Evolutionary conservation across 805 yeast genomes (phyloP).

Genomic region (Candida hungchunana): DNA sequence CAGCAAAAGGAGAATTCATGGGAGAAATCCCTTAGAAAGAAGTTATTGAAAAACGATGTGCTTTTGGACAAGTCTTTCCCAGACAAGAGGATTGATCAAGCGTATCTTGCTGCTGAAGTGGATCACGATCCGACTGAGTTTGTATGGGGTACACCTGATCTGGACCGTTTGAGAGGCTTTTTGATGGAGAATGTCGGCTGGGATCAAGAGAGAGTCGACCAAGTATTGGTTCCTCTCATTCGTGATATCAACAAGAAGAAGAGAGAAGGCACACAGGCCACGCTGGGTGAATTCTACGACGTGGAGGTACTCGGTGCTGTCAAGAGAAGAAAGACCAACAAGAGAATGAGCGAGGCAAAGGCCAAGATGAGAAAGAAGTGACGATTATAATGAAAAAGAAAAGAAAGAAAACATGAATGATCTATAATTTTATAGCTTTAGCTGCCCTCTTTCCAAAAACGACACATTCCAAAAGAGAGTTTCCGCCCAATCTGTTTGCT

Average conservation of each 20-base stretch:
- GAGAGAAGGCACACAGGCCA: constrained; percentile 51
- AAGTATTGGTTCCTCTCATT: constrained; percentile 80
- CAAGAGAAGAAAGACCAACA: constrained; percentile 47
- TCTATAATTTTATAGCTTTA: not conserved
- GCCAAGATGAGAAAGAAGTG: constrained; percentile 13
- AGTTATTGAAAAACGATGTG: constrained; percentile 49
- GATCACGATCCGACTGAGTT: constrained; percentile 76
- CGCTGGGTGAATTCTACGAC: constrained; percentile 66
- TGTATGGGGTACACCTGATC: constrained; percentile 86
- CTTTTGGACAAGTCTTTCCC: constrained; percentile 67
- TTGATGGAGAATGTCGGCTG: constrained; percentile 74
- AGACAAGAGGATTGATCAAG: constrained; percentile 59
- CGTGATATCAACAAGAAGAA: constrained; percentile 67
- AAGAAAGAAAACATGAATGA: no score
- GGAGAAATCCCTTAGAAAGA: constrained; percentile 52
- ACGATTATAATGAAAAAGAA: no score
- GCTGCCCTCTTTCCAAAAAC: constrained; percentile 57
- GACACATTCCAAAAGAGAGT: constrained; percentile 24
- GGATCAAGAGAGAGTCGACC: constrained; percentile 72
- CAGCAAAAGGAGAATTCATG: constrained; percentile 43
- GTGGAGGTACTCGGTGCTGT: constrained; percentile 39
- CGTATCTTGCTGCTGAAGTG: constrained; percentile 78
- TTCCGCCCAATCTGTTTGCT: constrained; percentile 44
- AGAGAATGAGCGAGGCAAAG: constrained; percentile 53
- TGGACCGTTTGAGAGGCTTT: constrained; percentile 71